Percentiles rank a stretch among this genome's conserved stretches.
These are phyloP conservation scores for Cinnamomum chago DNA, from an alignment of 164 flowering plant genomes.

Conservation along the genomic window DNA sequence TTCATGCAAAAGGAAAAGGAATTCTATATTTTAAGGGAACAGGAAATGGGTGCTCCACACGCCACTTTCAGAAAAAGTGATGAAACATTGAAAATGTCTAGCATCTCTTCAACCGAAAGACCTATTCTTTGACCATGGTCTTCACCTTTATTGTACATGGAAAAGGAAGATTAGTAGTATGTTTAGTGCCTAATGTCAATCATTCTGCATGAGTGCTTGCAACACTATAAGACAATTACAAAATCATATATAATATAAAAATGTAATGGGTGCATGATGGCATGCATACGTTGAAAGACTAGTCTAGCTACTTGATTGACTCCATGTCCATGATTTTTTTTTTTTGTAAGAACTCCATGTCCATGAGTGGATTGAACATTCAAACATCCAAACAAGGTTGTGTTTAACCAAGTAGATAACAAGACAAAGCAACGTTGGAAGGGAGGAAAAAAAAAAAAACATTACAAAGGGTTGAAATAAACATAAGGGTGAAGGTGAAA, in stretches of 20 bases:
- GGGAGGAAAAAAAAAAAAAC: too few species aligned
- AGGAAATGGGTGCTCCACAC: too few species aligned
- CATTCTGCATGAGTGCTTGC: background rate
- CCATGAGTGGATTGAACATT: background rate
- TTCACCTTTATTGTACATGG: too few species aligned
- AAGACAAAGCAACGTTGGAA: too few species aligned
- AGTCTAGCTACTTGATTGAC: background rate
- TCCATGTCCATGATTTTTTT: background rate
- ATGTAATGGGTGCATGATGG: background rate
- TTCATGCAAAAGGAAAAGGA: background rate
- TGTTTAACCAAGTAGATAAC: too few species aligned
- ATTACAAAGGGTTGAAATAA: too few species aligned
- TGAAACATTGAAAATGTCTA: too few species aligned
- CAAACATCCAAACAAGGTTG: background rate
- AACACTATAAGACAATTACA: background rate
- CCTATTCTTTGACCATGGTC: background rate
- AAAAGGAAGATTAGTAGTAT: too few species aligned
- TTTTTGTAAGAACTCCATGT: background rate
- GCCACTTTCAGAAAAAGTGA: too few species aligned
- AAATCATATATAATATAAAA: background rate
- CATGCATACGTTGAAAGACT: background rate
- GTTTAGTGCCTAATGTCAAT: too few species aligned
- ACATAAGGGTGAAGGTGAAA: too few species aligned
- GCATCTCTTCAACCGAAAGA: too few species aligned
- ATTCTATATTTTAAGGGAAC: background rate